phyloP scores from a whole-genome alignment of 2,329 filamentous ascomycete species.

The Drechslerella coelobrocha region DNA sequence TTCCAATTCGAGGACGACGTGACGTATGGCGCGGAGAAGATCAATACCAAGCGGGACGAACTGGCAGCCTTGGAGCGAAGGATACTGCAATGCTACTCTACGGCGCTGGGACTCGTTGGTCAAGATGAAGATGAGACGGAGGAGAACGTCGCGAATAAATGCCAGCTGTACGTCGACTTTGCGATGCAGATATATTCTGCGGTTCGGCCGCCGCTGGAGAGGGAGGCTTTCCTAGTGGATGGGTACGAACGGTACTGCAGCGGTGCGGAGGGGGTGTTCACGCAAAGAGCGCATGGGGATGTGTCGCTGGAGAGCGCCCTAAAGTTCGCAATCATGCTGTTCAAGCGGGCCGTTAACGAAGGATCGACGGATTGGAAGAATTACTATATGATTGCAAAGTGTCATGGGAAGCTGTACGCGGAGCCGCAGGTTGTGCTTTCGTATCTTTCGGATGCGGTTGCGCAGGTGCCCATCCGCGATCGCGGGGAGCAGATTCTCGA shows the following conservation, averaged over 20 bases:
- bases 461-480: conserved; percentile 67
- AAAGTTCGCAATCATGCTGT: conserved; percentile 70
- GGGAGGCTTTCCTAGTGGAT: conserved; percentile 70
- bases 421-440: conserved; percentile 63
- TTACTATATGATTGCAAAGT: conserved; percentile 74
- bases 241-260: conserved; percentile 69
- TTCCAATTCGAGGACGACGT: conserved; percentile 59
- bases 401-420: conserved; percentile 73
- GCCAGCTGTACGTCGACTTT: conserved; percentile 73
- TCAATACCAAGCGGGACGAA: conserved; percentile 58
- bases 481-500: conserved; percentile 80
- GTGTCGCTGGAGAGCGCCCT: conserved; percentile 69
- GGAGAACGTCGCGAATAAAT: conserved; percentile 66
- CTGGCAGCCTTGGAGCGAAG: conserved; percentile 57
- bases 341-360: conserved; percentile 66
- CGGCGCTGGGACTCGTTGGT: conserved; percentile 70
- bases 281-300: conserved; percentile 65
- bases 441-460: conserved; percentile 67
- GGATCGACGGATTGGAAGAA: conserved; percentile 71
- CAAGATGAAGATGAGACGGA: conserved; percentile 65
- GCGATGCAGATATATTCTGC: conserved; percentile 73
- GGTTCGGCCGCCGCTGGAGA: conserved; percentile 71
- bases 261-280: conserved; percentile 66
- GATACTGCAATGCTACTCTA: conserved; percentile 63
- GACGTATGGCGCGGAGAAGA: conserved; percentile 59